Evolutionary conservation across 345 rosid genomes (phyloP).

Genomic region (Bruguiera gymnorhiza): DNA sequence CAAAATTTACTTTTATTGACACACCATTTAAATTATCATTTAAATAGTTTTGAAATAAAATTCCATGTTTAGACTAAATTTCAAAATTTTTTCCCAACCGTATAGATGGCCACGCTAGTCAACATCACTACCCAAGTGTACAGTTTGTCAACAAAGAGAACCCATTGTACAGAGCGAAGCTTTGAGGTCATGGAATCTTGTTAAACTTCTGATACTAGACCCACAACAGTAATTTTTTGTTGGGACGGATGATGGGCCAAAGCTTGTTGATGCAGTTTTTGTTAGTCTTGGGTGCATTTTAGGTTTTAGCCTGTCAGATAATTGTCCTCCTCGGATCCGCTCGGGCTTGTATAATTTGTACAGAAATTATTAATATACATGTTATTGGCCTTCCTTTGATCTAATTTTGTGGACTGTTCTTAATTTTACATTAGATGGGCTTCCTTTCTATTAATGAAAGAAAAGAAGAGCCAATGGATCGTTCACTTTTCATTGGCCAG

Average conservation of each 20-base stretch:
- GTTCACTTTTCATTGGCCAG: too few species aligned
- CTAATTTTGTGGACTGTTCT: too few species aligned
- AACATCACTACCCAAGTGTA: conserved; percentile 1
- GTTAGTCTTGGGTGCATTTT: neutral
- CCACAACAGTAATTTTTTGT: neutral
- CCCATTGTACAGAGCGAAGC: conserved; percentile 12
- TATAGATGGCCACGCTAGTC: neutral
- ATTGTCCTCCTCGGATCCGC: neutral
- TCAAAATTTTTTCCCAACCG: neutral
- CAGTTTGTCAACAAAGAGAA: conserved; percentile 5
- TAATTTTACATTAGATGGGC: too few species aligned
- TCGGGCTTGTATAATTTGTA: neutral
- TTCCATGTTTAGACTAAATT: too few species aligned
- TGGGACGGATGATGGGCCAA: neutral
- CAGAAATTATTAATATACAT: neutral
- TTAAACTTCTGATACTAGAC: neutral
- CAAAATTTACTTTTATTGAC: too few species aligned
- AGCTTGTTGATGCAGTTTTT: neutral
- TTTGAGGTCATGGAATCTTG: neutral
- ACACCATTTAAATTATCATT: too few species aligned
- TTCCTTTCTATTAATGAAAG: too few species aligned
- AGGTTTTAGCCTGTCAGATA: neutral
- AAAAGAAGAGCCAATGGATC: too few species aligned
- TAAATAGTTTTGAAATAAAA: too few species aligned
- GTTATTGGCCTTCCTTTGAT: neutral